A percentile compares a stretch with the other conserved stretches of the same genome.
Evolutionary conservation across 2,329 filamentous ascomycete species (phyloP).

Genomic region (Graphilbum ipis-grandicollis): DNA sequence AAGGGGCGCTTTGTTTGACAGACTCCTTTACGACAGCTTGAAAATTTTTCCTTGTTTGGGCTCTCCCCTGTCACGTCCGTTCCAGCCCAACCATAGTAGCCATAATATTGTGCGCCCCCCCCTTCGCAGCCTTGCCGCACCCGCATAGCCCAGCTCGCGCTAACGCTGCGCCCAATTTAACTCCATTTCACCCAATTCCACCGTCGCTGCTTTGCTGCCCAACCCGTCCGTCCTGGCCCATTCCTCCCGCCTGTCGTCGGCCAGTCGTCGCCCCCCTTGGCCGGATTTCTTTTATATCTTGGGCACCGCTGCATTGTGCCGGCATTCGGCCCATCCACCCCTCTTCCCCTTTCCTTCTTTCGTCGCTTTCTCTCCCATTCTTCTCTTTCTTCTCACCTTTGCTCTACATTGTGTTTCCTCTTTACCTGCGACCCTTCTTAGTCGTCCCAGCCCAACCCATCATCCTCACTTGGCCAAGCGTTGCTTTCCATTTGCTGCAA

Average conservation of each 20-base stretch:
- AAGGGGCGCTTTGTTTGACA: too few species aligned
- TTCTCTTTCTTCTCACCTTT: background rate
- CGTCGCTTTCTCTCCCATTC: conserved; percentile 2
- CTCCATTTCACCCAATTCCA: conserved; percentile 8
- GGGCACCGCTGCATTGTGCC: conserved; percentile 15
- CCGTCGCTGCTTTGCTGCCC: background rate
- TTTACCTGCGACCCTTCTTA: too few species aligned
- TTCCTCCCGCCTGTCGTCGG: background rate
- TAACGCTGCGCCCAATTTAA: conserved; percentile 7
- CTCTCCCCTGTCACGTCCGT: conserved; percentile 4
- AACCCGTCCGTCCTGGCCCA: background rate
- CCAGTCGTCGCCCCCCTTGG: background rate
- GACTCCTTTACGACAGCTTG: background rate
- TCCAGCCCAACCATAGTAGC: conserved; percentile 6
- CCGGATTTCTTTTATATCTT: conserved; percentile 13
- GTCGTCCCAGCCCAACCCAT: too few species aligned
- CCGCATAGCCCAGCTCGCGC: conserved; percentile 2
- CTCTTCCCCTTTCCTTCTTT: conserved; percentile 9
- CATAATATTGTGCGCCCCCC: conserved; percentile 3
- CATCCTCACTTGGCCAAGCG: too few species aligned
- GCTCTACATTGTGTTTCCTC: too few species aligned
- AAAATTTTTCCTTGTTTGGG: conserved; percentile 4
- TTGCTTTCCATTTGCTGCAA: too few species aligned
- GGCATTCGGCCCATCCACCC: conserved; percentile 4
- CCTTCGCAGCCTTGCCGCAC: conserved; percentile 9